Evolutionary conservation across 2,329 filamentous ascomycete species (phyloP).

Genomic region (Trichoderma asperellum): DNA sequence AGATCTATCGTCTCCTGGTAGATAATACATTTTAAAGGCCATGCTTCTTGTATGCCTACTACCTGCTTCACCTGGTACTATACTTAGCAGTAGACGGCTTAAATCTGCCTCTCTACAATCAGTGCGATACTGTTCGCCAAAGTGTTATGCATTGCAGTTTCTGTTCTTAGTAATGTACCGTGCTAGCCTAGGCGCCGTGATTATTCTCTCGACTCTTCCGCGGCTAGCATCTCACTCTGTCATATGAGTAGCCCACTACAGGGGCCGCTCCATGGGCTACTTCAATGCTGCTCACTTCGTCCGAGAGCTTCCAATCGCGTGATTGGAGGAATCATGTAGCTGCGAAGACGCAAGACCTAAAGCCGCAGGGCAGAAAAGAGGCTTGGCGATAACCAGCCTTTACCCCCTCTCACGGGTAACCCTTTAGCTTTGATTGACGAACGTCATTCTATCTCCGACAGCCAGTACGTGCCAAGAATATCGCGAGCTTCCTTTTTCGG

Average conservation of each 20-base stretch:
- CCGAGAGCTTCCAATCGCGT: neutral
- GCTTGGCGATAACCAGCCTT: constrained; percentile 1
- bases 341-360: constrained; percentile 4
- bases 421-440: neutral
- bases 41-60: neutral
- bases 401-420: neutral
- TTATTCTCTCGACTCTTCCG: neutral
- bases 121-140: neutral
- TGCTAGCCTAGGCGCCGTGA: neutral
- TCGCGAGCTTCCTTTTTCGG: constrained; percentile 22
- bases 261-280: neutral
- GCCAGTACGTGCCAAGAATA: constrained; percentile 13
- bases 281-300: neutral
- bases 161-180: neutral
- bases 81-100: neutral
- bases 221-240: neutral
- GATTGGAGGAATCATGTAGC: constrained; percentile 24
- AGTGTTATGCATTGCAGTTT: neutral
- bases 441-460: neutral
- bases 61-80: neutral
- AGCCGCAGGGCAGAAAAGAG: neutral
- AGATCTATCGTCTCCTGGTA: no score
- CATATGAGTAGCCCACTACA: neutral
- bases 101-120: neutral
- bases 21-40: neutral